Evolutionary conservation across 2,329 filamentous ascomycete species (phyloP).

Genomic region (Neurospora sp.): DNA sequence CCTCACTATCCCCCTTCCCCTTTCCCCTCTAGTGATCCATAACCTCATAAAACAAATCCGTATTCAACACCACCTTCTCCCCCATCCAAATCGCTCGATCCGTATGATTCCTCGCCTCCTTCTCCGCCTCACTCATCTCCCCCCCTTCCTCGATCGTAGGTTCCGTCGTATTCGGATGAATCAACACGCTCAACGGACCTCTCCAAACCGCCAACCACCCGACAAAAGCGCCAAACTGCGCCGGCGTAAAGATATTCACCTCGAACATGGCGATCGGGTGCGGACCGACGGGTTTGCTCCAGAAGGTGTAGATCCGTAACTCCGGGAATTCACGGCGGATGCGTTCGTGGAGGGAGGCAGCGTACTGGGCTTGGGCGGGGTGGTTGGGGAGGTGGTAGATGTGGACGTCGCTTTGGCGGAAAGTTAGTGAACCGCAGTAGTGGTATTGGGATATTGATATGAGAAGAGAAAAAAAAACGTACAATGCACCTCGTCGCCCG

Average conservation of each 20-base stretch:
- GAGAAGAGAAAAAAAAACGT: slow-evolving; percentile 15
- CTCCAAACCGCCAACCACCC: slow-evolving; percentile 77
- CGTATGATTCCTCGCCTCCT: slow-evolving; percentile 48
- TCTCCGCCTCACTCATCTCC: slow-evolving; percentile 21
- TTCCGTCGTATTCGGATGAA: slow-evolving; percentile 73
- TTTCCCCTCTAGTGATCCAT: neutral
- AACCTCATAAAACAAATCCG: slow-evolving; percentile 35
- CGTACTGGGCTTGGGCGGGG: slow-evolving; percentile 53
- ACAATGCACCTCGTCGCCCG: slow-evolving; percentile 62
- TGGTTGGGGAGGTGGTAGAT: slow-evolving; percentile 70
- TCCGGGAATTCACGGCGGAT: slow-evolving; percentile 82
- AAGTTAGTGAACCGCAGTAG: neutral
- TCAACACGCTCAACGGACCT: slow-evolving; percentile 65
- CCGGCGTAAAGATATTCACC: slow-evolving; percentile 77
- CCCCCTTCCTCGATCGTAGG: slow-evolving; percentile 7
- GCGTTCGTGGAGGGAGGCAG: slow-evolving; percentile 45
- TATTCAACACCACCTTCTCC: slow-evolving; percentile 51
- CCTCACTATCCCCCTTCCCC: neutral
- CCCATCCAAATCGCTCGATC: slow-evolving; percentile 68
- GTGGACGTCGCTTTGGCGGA: slow-evolving; percentile 55
- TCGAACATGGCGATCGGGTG: slow-evolving; percentile 87
- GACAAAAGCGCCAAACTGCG: slow-evolving; percentile 82
- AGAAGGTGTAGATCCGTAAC: slow-evolving; percentile 70
- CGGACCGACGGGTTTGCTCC: slow-evolving; percentile 68
- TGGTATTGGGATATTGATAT: no score